These are phyloP conservation scores for Breynia disticha DNA, from an alignment of 441 rosid species.

Conservation along the genomic window DNA sequence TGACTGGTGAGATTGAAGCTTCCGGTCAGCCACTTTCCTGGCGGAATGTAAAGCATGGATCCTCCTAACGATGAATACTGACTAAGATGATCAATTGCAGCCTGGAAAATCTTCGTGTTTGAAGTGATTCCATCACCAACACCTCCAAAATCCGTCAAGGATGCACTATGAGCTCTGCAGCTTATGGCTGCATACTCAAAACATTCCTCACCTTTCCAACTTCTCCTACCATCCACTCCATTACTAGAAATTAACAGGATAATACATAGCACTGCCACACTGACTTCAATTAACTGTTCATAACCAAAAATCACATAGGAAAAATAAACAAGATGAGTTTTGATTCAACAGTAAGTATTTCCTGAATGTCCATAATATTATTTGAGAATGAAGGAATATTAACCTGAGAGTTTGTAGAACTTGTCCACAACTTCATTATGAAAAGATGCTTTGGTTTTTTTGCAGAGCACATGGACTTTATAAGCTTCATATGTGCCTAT, in stretches of 20 bases:
- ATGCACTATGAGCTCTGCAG: slow-evolving; percentile 63
- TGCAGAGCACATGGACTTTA: slow-evolving; percentile 1
- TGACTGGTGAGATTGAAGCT: slow-evolving; percentile 76
- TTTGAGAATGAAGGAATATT: background rate
- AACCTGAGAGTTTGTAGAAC: slow-evolving; percentile 17
- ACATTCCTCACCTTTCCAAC: slow-evolving; percentile 1
- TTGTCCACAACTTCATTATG: slow-evolving; percentile 16
- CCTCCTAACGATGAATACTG: slow-evolving; percentile 42
- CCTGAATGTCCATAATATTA: too few species aligned
- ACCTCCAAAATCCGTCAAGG: slow-evolving; percentile 62
- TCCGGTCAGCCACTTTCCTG: slow-evolving; percentile 79
- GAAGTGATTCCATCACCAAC: slow-evolving; percentile 67
- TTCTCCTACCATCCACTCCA: slow-evolving; percentile 25
- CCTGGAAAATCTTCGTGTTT: slow-evolving; percentile 48
- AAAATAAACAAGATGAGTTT: background rate
- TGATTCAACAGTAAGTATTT: too few species aligned
- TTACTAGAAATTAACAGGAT: slow-evolving; percentile 18
- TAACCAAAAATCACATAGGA: background rate
- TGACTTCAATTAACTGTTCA: slow-evolving; percentile 22
- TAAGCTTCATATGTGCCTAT: background rate
- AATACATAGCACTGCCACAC: slow-evolving; percentile 14
- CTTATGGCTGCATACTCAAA: slow-evolving; percentile 27
- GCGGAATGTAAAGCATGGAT: slow-evolving; percentile 61
- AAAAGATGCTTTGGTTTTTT: slow-evolving; percentile 5
- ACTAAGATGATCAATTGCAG: slow-evolving; percentile 43